Evolutionary conservation across 2,329 filamentous ascomycete genomes (phyloP), one percentile per base, ranked within the genome.

Genomic region (Penicillium sp.): DNA sequence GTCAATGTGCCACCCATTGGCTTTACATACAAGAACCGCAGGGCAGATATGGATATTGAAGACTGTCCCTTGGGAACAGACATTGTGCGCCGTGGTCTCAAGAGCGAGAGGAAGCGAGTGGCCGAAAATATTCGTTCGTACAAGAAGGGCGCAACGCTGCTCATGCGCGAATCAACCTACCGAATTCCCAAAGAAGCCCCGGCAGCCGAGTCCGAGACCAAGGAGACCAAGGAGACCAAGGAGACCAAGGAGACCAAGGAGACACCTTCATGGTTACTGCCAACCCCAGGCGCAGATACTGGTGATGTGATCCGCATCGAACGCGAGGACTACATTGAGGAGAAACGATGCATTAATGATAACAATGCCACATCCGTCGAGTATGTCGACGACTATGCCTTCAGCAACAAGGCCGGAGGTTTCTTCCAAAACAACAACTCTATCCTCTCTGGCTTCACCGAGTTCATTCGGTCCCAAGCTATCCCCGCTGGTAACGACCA

Each of bases 401-500:
- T 99, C 78, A 88, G 88, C 73, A 98, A 96, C 78, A 91, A 90
- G 3, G 95, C 95, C 11, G 93, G 93, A 58, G 87, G 91, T 52
- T 99, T 99, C 80, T 99, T 99, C 84, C 95, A 99, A 73, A 99
- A 99, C 82, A 99, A 99, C 84, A 98, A 98, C 81, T 96, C 92
- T 54, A 98, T 99, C 76, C 87, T 99, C 24, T 87, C 90, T 29
- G 78, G 81, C 16, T 96, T 98, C 76, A 96, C 92, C 14, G 83
- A 86, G 64, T 96, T 96, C 79, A 90, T 98, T 72, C 90, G 91
- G 61, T 82, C 89, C 37, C 85, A 89, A 74, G 90, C 93, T 68
- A 81, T 93, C 2, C 87, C 87, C 68, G 33, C 66, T 72, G 50
- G 66, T 65, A 56, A 67, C 47, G 63, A 67, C 53, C 50, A 70